Base-by-base conservation (phyloP, 768 basidiomycete species). In the Boletus sp. region DNA sequence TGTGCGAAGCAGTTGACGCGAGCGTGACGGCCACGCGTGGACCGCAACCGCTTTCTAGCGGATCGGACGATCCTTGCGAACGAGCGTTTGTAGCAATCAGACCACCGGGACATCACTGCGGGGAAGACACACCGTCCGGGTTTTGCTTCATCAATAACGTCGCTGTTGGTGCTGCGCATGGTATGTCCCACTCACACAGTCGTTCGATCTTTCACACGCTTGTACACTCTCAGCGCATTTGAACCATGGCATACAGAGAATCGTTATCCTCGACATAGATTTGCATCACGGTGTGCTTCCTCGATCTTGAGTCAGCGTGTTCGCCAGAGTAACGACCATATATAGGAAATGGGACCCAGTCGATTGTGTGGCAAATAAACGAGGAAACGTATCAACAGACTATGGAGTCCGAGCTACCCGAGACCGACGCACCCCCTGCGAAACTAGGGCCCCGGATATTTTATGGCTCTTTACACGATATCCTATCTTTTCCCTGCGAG, bases 141-240 rank as follows among this genome's bases (percentile, higher is more conserved):
- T 98, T 98, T 68, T 98, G 96, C 70, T 97, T 96, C 61, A 80
- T 97, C 25, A 98, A 98, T 61, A 99, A 98, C 64, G 89, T 97
- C 0, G 86, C 88, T 0, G 80, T 98, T 4, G 95, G 80, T 0
- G 93, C 93, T 32, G 92, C 93, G 14, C 93, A 98, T 66, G 95
- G 93, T 93, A 61, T 39, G 77, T 21, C 5, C 38, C 10, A 11
- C 19, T 39, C 38, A 19, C 38, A 39, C 38, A 9, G 4, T 39
- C 38, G 11, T 6, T 21, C 38, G 11, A 17, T 32, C n/a, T 21
- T 37, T 23, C 33, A 38, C 42, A 50, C n/a, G 61, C 27, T 13
- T 17, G 11, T 32, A 17, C 6, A 30, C 17, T 43, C 19, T 5
- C 56, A 96, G 94, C 94, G 0, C 85, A 97, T 70, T 71, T 97